Conservation (phyloP, 352 stramenopile genomes). For the Pythium dissotocum region DNA sequence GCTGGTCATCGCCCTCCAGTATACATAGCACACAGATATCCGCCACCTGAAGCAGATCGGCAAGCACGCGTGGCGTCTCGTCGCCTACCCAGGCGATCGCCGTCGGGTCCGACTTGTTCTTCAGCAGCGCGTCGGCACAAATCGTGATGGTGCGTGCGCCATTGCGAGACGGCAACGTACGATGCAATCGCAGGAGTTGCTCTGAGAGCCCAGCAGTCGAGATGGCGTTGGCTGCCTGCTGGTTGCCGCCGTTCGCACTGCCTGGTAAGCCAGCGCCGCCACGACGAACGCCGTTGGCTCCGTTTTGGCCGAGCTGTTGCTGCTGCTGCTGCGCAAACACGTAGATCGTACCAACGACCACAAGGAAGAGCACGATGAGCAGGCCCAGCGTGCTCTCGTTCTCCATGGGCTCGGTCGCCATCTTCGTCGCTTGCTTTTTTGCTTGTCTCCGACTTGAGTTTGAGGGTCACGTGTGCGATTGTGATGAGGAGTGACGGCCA, state of each 20-base stretch:
- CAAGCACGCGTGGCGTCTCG: slow-evolving; percentile 48
- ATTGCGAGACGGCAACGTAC: slow-evolving; percentile 57
- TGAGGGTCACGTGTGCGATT: slow-evolving; percentile 11
- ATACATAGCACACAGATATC: slow-evolving; percentile 74
- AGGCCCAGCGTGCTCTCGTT: slow-evolving; percentile 73
- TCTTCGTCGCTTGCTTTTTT: slow-evolving; percentile 13
- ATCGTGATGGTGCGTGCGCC: slow-evolving; percentile 70
- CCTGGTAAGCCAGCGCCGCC: slow-evolving; percentile 7
- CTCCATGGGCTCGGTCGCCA: slow-evolving; percentile 46
- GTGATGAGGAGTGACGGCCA: slow-evolving; percentile 2
- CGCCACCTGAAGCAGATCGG: slow-evolving; percentile 54
- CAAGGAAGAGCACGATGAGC: slow-evolving; percentile 66
- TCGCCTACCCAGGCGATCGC: slow-evolving; percentile 48
- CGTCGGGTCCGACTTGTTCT: slow-evolving; percentile 28
- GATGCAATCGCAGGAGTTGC: slow-evolving; percentile 57
- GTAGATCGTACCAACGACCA: slow-evolving; percentile 75
- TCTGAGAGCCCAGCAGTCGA: slow-evolving; percentile 45
- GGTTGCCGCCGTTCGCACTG: slow-evolving; percentile 6
- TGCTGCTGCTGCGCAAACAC: slow-evolving; percentile 70
- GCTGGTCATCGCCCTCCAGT: slow-evolving; percentile 34
- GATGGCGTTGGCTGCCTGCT: slow-evolving; percentile 33
- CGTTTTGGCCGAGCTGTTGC: slow-evolving; percentile 20
- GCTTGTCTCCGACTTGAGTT: background rate
- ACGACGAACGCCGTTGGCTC: background rate
- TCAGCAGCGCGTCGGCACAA: slow-evolving; percentile 52